phyloP scores from a whole-genome alignment of 2,329 filamentous ascomycete species.

The Microcyclospora pomicola region DNA sequence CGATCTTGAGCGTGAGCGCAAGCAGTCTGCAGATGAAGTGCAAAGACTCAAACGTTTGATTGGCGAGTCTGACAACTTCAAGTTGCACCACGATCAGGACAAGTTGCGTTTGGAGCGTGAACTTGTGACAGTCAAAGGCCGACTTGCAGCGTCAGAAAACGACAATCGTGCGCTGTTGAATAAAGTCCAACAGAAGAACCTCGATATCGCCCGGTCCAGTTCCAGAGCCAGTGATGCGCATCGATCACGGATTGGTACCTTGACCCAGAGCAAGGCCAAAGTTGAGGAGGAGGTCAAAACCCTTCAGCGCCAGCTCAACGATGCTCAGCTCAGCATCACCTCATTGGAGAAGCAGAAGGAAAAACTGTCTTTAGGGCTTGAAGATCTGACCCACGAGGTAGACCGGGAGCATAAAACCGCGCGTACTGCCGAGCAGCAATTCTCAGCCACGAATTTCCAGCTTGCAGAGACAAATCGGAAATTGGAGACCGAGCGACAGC shows the following conservation, averaged over 20 bases:
- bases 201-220: conserved; percentile 84
- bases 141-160: conserved; percentile 83
- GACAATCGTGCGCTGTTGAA: conserved; percentile 92
- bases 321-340: conserved; percentile 68
- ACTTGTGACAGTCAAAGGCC: conserved; percentile 77
- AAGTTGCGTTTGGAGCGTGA: conserved; percentile 90
- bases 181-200: conserved; percentile 91
- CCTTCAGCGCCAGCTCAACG: conserved; percentile 70
- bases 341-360: conserved; percentile 89
- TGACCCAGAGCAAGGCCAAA: conserved; percentile 72
- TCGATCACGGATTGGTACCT: conserved; percentile 56
- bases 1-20: conserved; percentile 67
- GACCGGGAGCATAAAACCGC: conserved; percentile 79
- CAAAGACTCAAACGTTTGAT: conserved; percentile 80
- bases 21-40: conserved; percentile 62
- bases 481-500: conserved; percentile 77
- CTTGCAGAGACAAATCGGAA: conserved; percentile 80
- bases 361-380: conserved; percentile 73
- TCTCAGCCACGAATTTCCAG: conserved; percentile 66
- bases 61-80: conserved; percentile 77
- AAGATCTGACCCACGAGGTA: conserved; percentile 87
- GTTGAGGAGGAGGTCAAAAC: conserved; percentile 71
- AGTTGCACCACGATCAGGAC: conserved; percentile 78
- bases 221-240: conserved; percentile 76
- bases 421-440: conserved; percentile 77